Evolutionary conservation across 2,329 filamentous ascomycete species (phyloP).

Genomic region (Exserohilum rostratum): DNA sequence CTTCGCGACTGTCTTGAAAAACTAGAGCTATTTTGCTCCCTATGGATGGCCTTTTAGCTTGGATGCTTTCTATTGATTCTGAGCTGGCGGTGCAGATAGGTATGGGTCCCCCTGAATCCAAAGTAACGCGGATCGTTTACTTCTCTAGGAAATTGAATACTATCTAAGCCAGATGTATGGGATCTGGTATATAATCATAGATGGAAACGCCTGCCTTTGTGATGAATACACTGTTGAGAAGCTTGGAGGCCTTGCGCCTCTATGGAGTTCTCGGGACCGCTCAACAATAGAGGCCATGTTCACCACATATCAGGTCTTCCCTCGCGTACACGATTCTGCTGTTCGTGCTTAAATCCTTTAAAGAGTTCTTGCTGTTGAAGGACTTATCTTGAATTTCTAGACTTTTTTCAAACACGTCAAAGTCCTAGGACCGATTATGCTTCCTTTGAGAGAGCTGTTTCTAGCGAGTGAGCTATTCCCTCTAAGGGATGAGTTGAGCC

Average conservation of each 20-base stretch:
- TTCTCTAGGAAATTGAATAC: constrained; percentile 13
- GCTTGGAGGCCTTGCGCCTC: constrained; percentile 8
- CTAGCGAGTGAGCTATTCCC: constrained; percentile 3
- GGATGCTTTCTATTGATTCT: constrained; percentile 15
- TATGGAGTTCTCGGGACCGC: constrained; percentile 12
- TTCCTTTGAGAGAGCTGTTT: constrained; percentile 12
- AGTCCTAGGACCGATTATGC: constrained; percentile 14
- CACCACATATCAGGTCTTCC: constrained; percentile 7
- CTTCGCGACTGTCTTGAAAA: constrained; percentile 13
- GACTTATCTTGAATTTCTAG: constrained; percentile 11
- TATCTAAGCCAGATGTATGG: constrained; percentile 12
- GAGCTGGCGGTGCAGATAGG: constrained; percentile 16
- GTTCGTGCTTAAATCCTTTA: constrained; percentile 7
- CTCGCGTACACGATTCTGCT: constrained; percentile 2
- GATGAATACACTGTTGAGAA: constrained; percentile 15
- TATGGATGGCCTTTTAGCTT: constrained; percentile 13
- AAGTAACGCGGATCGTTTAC: neutral
- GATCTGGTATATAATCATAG: constrained; percentile 12
- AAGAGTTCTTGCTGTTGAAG: constrained; percentile 9
- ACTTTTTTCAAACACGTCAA: constrained; percentile 21
- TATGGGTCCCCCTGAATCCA: neutral
- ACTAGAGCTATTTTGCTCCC: constrained; percentile 15
- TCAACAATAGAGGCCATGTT: constrained; percentile 11
- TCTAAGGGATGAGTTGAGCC: constrained; percentile 4
- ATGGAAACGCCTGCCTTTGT: constrained; percentile 1